Conservation (phyloP, 2,329 filamentous ascomycete genomes). For the Byssochlamys sp. region DNA sequence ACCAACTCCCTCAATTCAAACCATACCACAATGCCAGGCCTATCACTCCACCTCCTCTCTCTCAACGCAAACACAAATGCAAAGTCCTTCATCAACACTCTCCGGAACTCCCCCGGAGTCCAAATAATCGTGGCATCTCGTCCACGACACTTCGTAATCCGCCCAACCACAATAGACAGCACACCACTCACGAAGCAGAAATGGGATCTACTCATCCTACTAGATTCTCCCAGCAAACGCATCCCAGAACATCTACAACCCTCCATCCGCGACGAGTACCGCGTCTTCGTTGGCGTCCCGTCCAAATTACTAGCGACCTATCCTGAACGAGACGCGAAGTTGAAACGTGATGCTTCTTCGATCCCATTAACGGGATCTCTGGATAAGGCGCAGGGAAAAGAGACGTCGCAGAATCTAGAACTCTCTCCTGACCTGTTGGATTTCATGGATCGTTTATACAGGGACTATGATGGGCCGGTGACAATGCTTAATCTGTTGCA, state of each 20-base stretch:
- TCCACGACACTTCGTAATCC: conserved; percentile 28
- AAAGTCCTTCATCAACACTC: conserved; percentile 17
- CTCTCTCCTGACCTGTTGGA: conserved; percentile 41
- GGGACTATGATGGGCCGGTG: conserved; percentile 36
- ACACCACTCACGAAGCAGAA: conserved; percentile 15
- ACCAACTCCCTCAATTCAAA: neutral
- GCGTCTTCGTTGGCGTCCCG: conserved; percentile 24
- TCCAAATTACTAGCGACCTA: conserved; percentile 25
- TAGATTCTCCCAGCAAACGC: conserved; percentile 5
- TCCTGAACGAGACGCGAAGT: conserved; percentile 12
- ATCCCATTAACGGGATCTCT: conserved; percentile 19
- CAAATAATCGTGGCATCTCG: conserved; percentile 27
- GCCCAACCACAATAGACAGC: conserved; percentile 22
- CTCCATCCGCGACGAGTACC: conserved; percentile 21
- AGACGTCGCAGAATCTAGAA: conserved; percentile 43
- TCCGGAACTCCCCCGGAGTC: conserved; percentile 15
- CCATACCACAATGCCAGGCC: conserved; percentile 21
- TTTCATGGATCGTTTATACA: conserved; percentile 38
- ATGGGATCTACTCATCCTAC: conserved; percentile 31
- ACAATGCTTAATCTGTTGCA: conserved; percentile 57
- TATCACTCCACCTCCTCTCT: conserved; percentile 26
- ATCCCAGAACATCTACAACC: conserved; percentile 13
- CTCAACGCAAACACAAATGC: conserved; percentile 15
- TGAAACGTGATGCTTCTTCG: conserved; percentile 11
- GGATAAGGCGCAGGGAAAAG: conserved; percentile 20